Evolutionary conservation across 805 yeast genomes (phyloP), one percentile per base, ranked within the genome.

Genomic region (Myxozyma lipomycoides): DNA sequence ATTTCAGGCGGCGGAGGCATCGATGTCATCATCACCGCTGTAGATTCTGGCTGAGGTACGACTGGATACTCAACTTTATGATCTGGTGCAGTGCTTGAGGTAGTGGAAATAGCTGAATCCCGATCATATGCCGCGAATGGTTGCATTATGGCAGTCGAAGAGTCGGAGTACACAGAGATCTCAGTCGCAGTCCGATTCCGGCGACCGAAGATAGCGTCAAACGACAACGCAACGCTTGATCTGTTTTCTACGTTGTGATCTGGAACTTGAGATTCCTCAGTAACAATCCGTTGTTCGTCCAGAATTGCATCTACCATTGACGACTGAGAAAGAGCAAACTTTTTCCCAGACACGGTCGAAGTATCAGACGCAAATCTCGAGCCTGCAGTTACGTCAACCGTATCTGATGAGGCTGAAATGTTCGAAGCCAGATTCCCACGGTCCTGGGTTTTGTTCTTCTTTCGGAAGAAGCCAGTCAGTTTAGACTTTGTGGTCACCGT

Each of bases 121-220:
- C 38, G 38, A 9, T 35, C 38, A 34, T 48, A 52, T 23, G 30
- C 48, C 2, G 38, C 47, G 36, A 52, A 52, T 21, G 56, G 28
- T 41, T 52, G 52, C 56, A 52, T 52, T 18, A 52, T 52, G 23
- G 49, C 48, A 3, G 56, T 52, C 21, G 56, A 52, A 4, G 49
- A 17, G 35, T 52, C 56, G 25, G 52, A 46, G 36, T 15, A 45
- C 25, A 43, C 38, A 10, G 51, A 48, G 25, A 42, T 44, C 7
- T 39, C 19, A 25, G 56, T 45, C 26, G 38, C 7, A 32, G 46
- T 45, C 17, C 51, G 43, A 19, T 41, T 21, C 7, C 48, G 46
- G n/a, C 39, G 34, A 15, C 39, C 22, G 26, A 45, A 35, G 4
- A 49, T 22, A 18, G 26, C 24, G 18, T 46, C 51, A 21, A 37